Conservation (phyloP, 139 green algal genomes). For the Pseudopediastrum boryanum region DNA sequence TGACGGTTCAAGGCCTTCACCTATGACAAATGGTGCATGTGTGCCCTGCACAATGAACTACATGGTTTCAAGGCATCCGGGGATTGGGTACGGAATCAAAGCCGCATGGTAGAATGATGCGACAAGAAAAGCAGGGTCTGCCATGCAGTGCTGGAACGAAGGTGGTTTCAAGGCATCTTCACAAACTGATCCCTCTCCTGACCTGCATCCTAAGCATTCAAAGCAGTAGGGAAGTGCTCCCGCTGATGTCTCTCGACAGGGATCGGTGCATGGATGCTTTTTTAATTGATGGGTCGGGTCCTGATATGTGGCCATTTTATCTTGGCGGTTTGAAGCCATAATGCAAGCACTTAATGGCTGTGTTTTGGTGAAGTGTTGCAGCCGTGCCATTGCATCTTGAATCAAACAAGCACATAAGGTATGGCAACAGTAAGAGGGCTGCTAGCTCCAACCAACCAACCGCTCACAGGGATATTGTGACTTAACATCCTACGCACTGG, state of each 20-base stretch:
- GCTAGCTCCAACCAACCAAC: not conserved
- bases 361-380: not conserved
- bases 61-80: too few relatives aligned
- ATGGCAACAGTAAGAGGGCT: not conserved
- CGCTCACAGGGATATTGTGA: not conserved
- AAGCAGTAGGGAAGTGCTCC: too few relatives aligned
- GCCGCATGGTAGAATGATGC: too few relatives aligned
- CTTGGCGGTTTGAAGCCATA: not conserved
- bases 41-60: too few relatives aligned
- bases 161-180: slow-evolving; percentile 20
- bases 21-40: too few relatives aligned
- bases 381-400: not conserved
- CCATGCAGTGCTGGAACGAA: too few relatives aligned
- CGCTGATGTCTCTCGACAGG: too few relatives aligned
- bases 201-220: slow-evolving; percentile 11
- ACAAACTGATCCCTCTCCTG: slow-evolving; percentile 24
- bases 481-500: not conserved
- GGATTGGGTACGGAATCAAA: too few relatives aligned
- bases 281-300: too few relatives aligned
- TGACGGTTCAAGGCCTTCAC: too few relatives aligned
- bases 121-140: too few relatives aligned
- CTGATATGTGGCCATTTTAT: not conserved
- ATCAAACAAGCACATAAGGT: not conserved
- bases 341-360: not conserved
- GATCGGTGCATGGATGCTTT: too few relatives aligned